phyloP scores from a whole-genome alignment of 495 filamentous ascomycete genomes.

The Lophiostoma macrostomum region DNA sequence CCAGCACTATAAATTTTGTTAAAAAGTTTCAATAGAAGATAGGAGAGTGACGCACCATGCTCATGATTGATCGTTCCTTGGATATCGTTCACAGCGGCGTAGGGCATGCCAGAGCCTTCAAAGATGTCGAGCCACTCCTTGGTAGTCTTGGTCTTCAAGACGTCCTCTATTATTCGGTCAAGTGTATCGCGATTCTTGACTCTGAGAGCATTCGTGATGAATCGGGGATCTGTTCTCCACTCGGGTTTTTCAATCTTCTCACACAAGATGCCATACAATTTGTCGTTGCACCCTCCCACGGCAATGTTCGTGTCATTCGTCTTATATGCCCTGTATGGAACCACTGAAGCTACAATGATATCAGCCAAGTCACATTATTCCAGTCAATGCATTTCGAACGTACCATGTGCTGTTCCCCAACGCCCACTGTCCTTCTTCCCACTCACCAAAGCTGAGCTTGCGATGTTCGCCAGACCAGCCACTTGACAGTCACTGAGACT shows the following conservation, averaged over 20 bases:
- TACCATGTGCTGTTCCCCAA: slow-evolving; percentile 39
- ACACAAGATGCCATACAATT: slow-evolving; percentile 37
- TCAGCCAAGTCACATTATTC: background rate
- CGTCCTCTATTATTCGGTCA: slow-evolving; percentile 36
- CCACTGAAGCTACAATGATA: slow-evolving; percentile 28
- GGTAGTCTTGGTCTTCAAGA: slow-evolving; percentile 37
- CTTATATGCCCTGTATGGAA: slow-evolving; percentile 40
- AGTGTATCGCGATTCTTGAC: slow-evolving; percentile 38
- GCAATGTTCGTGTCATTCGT: slow-evolving; percentile 39
- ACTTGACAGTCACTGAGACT: slow-evolving; percentile 40
- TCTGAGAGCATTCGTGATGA: slow-evolving; percentile 35
- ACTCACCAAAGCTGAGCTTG: slow-evolving; percentile 36
- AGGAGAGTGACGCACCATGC: slow-evolving; percentile 21
- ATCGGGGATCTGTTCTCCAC: slow-evolving; percentile 34
- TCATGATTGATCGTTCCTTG: slow-evolving; percentile 39
- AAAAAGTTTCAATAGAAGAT: background rate
- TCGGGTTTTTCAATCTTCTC: slow-evolving; percentile 30
- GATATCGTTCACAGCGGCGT: slow-evolving; percentile 40
- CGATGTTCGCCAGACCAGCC: slow-evolving; percentile 38
- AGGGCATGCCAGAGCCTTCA: slow-evolving; percentile 39
- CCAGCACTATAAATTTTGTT: slow-evolving; percentile 10
- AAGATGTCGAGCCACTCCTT: slow-evolving; percentile 38
- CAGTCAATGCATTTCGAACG: background rate
- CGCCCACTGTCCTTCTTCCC: slow-evolving; percentile 36
- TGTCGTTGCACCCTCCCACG: slow-evolving; percentile 41